These are phyloP conservation scores for Apium graveolens DNA, from an alignment of 129 eudicot species.

Conservation along the genomic window DNA sequence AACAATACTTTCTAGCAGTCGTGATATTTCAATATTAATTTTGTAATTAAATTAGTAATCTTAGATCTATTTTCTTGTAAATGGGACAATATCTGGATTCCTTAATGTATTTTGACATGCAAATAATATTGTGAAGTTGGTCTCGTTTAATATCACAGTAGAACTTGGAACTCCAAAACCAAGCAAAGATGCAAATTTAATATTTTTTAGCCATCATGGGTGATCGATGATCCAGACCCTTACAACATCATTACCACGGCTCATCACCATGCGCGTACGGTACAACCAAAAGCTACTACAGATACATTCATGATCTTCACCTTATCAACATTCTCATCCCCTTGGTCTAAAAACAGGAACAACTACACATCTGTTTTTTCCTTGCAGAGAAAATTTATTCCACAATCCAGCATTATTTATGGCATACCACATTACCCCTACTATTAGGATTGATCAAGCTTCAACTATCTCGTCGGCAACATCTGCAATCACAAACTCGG, in stretches of 20 bases:
- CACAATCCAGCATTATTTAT: not conserved
- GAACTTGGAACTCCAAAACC: not conserved
- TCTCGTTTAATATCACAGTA: too few species aligned
- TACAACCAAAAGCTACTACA: not conserved
- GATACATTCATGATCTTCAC: not conserved
- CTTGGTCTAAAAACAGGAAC: not conserved
- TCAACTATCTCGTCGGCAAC: slow-evolving; percentile 2
- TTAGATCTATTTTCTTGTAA: too few species aligned
- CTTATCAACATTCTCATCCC: not conserved
- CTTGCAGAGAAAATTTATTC: not conserved
- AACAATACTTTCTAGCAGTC: too few species aligned
- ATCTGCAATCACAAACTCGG: slow-evolving; percentile 6
- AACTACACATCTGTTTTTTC: not conserved
- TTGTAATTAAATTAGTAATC: too few species aligned
- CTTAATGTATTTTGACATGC: too few species aligned
- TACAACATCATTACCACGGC: not conserved
- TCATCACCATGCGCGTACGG: not conserved
- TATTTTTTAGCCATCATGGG: too few species aligned
- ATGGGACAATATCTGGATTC: too few species aligned
- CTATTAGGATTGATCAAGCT: not conserved
- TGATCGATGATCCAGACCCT: not conserved
- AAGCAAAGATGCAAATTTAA: too few species aligned
- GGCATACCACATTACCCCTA: not conserved
- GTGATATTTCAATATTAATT: too few species aligned
- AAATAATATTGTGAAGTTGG: too few species aligned